Percentiles rank a stretch among this genome's conserved stretches.
Conservation (phyloP, 306 rosid genomes). For the Fagus crenata region DNA sequence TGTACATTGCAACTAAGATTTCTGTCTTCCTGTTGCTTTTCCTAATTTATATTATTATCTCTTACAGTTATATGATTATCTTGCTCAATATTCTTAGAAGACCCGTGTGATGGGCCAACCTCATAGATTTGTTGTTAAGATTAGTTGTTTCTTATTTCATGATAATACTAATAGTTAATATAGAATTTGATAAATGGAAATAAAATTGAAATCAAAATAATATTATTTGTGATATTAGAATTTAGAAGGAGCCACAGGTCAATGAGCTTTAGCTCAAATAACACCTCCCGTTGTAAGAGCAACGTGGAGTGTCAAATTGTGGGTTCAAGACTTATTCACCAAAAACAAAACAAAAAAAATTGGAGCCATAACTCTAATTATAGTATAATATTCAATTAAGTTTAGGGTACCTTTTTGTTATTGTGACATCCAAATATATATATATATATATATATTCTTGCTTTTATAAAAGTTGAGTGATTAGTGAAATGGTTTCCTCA, state of each 20-base stretch:
- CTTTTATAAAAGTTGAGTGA: too few relatives aligned
- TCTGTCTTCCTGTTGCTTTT: background rate
- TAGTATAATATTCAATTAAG: background rate
- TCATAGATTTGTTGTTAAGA: background rate
- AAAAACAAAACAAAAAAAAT: too few relatives aligned
- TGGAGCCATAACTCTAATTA: too few relatives aligned
- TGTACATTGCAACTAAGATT: slow-evolving; percentile 12
- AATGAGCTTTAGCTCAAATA: too few relatives aligned
- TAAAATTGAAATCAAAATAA: background rate
- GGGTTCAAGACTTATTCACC: too few relatives aligned
- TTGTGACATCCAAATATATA: too few relatives aligned
- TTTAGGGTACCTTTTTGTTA: too few relatives aligned
- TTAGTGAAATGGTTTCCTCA: too few relatives aligned
- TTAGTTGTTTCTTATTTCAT: background rate
- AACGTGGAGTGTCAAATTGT: too few relatives aligned
- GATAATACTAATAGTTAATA: background rate
- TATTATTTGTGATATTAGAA: background rate
- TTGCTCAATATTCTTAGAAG: background rate
- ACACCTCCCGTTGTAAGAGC: too few relatives aligned
- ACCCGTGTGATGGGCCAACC: background rate
- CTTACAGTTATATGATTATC: background rate
- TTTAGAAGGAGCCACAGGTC: background rate
- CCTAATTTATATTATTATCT: background rate
- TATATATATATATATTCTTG: too few relatives aligned
- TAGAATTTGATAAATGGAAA: background rate